These are phyloP conservation scores for Aureobasidium sp. DNA, from an alignment of 2,329 filamentous ascomycete species.

Conservation along the genomic window DNA sequence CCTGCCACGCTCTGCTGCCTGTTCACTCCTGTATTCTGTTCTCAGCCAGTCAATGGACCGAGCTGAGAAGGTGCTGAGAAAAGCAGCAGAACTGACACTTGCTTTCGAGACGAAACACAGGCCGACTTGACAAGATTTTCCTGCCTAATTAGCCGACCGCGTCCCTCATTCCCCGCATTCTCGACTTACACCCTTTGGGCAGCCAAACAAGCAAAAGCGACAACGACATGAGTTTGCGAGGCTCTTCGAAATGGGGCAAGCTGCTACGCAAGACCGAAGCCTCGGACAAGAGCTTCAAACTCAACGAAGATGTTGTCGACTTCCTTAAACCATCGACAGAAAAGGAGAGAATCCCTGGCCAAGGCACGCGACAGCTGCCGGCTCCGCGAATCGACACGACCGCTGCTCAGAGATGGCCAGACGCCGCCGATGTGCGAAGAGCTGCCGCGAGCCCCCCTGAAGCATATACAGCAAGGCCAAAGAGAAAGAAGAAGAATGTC, in stretches of 20 bases:
- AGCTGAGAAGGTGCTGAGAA: not conserved
- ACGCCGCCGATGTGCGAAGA: slow-evolving; percentile 36
- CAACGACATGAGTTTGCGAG: slow-evolving; percentile 9
- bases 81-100: not conserved
- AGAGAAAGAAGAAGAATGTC: slow-evolving; percentile 56
- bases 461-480: slow-evolving; percentile 26
- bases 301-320: slow-evolving; percentile 47
- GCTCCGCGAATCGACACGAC: slow-evolving; percentile 43
- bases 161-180: slow-evolving; percentile 10
- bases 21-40: not conserved
- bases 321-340: slow-evolving; percentile 51
- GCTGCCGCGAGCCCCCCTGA: slow-evolving; percentile 11
- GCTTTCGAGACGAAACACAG: not conserved
- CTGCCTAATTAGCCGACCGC: not conserved
- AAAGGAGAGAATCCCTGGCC: slow-evolving; percentile 27
- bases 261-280: slow-evolving; percentile 23
- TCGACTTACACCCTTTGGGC: not conserved
- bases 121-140: not conserved
- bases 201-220: not conserved
- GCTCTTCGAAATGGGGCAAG: slow-evolving; percentile 20
- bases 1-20: not conserved
- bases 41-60: not conserved
- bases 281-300: slow-evolving; percentile 20
- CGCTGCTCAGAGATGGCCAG: slow-evolving; percentile 46
- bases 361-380: slow-evolving; percentile 23